Base-by-base conservation (phyloP, 164 flowering plant species). In the Piper betle region DNA sequence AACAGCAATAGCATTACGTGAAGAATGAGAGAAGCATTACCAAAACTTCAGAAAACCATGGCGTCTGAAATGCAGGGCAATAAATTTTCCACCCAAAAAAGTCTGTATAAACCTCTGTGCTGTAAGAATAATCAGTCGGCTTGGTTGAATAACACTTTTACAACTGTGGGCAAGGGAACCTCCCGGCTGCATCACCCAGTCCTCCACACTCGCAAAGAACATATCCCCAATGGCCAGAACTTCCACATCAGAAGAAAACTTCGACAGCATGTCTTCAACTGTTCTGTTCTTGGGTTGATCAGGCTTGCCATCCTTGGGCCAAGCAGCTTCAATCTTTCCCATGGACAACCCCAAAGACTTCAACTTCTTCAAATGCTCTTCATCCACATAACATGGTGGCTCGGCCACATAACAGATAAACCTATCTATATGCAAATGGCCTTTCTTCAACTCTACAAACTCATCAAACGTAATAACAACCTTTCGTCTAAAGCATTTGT, bases 21-120 rank as follows among this genome's bases (percentile, higher is more conserved):
- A 54, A 37, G 17, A 57, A 11, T 63, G 37, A 37, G 6, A 52
- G 37, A 65, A 40, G 6, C 37, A 80, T 48, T 80, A 90, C 99
- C 99, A 94, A 76, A 94, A 91, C 79, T 86, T 91, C 78, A 91
- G 70, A 65, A 88, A 94, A 8, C 99, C 99, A 71, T 94, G 97
- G 50, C 97, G 72, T 19, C 99, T 78, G 65, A 94, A 91, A 79
- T 94, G 99, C 71, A 94, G 82, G 6, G 99, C 89, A 42, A 84
- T 69, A 60, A 75, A 94, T 56, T 82, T 75, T 68, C 76, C 77
- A 37, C 97, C 97, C 73, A n/a, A 94, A 66, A 91, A 94, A 8
- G 99, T 94, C 64, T 94, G 99, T 62, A 94, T 73, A 68, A 94
- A 94, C 9, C 99, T 79, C 71, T 94, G 95, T 3, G 99, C 99